Evolutionary conservation across 257 asterid species (phyloP).

Genomic region (Datura wrightii): DNA sequence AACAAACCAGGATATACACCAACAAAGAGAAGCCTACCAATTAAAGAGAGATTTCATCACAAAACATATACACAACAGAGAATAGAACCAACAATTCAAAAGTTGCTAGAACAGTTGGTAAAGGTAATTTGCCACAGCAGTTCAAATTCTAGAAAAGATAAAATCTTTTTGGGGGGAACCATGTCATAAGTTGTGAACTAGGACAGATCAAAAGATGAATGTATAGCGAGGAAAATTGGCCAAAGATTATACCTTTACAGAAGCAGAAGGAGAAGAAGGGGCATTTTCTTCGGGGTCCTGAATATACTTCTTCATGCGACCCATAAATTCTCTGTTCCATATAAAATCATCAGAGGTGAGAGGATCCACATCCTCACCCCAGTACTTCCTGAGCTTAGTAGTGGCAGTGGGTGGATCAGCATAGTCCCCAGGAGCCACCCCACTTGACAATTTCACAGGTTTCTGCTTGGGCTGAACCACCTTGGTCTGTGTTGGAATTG

Average conservation of each 20-base stretch:
- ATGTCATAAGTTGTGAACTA: not conserved
- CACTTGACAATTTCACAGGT: constrained; percentile 86
- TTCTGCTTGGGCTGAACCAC: constrained; percentile 53
- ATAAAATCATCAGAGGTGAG: constrained; percentile 76
- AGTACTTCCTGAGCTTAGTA: constrained; percentile 85
- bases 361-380: constrained; percentile 92
- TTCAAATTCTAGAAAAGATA: not conserved
- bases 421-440: constrained; percentile 83
- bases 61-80: not conserved
- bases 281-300: constrained; percentile 54
- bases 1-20: not conserved
- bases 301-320: constrained; percentile 71
- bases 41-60: not conserved
- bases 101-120: not conserved
- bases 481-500: constrained; percentile 39
- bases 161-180: not conserved
- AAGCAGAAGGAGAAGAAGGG: constrained; percentile 27
- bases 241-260: constrained; percentile 54
- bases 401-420: constrained; percentile 80
- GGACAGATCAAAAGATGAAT: not conserved
- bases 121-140: constrained; percentile 6
- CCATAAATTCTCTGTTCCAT: constrained; percentile 96
- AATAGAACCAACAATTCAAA: not conserved
- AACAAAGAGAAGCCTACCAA: constrained; percentile 4
- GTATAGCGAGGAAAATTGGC: not conserved